Evolutionary conservation across 129 eudicot species (phyloP).

Genomic region (Escallonia rubra): DNA sequence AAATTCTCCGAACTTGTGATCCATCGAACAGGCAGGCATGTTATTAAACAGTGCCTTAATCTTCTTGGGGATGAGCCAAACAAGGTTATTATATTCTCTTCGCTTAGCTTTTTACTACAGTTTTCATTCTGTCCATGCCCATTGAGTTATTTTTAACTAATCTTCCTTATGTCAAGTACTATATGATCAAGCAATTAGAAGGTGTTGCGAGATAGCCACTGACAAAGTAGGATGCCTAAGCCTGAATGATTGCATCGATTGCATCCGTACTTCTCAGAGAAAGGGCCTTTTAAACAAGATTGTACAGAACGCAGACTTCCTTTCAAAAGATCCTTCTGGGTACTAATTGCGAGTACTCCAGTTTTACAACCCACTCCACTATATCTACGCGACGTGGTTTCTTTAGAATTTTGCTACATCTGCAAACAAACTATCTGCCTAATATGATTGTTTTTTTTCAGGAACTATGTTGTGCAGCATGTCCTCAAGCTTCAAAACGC

Average conservation of each 20-base stretch:
- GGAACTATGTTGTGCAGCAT: constrained; percentile 33
- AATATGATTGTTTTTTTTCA: constrained; percentile 1
- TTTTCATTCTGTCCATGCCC: too few relatives aligned
- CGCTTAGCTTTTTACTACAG: too few relatives aligned
- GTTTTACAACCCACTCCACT: too few relatives aligned
- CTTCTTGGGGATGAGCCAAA: constrained; percentile 3
- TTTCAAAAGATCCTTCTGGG: constrained; percentile 21
- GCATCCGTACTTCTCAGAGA: constrained; percentile 9
- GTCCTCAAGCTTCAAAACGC: neutral
- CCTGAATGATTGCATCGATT: constrained; percentile 9
- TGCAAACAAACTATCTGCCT: neutral
- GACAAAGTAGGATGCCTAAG: constrained; percentile 17
- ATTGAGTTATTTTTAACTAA: too few relatives aligned
- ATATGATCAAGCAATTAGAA: neutral
- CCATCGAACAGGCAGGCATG: constrained; percentile 4
- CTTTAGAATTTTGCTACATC: too few relatives aligned
- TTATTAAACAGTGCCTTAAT: constrained; percentile 16
- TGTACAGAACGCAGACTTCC: constrained; percentile 6
- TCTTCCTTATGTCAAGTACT: constrained; percentile 8
- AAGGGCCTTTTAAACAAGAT: constrained; percentile 6
- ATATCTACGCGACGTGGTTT: too few relatives aligned
- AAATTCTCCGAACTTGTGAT: constrained; percentile 15
- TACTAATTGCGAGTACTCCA: constrained; percentile 2
- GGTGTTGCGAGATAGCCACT: constrained; percentile 6
- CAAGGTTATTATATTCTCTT: neutral